Evolutionary conservation across 768 basidiomycete genomes (phyloP).

Genomic region (Tricholoma bakamatsutake): DNA sequence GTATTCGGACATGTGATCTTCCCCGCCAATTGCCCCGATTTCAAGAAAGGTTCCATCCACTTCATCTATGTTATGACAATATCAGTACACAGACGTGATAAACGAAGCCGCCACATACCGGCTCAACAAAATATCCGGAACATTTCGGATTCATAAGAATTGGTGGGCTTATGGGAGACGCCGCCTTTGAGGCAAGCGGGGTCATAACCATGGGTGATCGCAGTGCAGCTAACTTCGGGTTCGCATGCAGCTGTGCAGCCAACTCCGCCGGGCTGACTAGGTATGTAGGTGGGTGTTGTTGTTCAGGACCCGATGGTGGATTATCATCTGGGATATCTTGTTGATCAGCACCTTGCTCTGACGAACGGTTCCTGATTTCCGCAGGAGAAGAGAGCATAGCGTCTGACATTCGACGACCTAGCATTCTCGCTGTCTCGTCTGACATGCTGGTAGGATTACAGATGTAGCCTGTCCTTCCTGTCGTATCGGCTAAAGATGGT

Average conservation of each 20-base stretch:
- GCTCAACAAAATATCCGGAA: conserved; percentile 96
- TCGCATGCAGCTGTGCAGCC: conserved; percentile 34
- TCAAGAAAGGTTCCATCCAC: conserved; percentile 90
- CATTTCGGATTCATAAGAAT: conserved; percentile 78
- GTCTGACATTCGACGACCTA: conserved; percentile 39
- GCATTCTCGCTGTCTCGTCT: conserved; percentile 21
- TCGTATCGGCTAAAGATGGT: not conserved
- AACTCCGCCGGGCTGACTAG: conserved; percentile 34
- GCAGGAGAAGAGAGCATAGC: conserved; percentile 28
- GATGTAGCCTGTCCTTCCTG: not conserved
- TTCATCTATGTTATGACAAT: conserved; percentile 56
- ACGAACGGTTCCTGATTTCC: conserved; percentile 8
- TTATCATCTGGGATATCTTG: conserved; percentile 4
- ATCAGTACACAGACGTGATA: not conserved
- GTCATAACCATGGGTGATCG: conserved; percentile 19
- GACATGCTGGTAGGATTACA: conserved; percentile 9
- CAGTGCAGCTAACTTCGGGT: conserved; percentile 38
- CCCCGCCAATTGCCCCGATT: conserved; percentile 72
- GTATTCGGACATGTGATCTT: conserved; percentile 91
- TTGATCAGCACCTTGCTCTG: conserved; percentile 11
- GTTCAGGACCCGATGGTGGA: conserved; percentile 5
- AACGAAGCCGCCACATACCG: conserved; percentile 45
- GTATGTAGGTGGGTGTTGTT: conserved; percentile 20
- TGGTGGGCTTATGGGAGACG: conserved; percentile 44
- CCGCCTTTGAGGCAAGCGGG: conserved; percentile 19